Evolutionary conservation across 805 yeast genomes (phyloP).

Genomic region (Kazachstania psychrophila): DNA sequence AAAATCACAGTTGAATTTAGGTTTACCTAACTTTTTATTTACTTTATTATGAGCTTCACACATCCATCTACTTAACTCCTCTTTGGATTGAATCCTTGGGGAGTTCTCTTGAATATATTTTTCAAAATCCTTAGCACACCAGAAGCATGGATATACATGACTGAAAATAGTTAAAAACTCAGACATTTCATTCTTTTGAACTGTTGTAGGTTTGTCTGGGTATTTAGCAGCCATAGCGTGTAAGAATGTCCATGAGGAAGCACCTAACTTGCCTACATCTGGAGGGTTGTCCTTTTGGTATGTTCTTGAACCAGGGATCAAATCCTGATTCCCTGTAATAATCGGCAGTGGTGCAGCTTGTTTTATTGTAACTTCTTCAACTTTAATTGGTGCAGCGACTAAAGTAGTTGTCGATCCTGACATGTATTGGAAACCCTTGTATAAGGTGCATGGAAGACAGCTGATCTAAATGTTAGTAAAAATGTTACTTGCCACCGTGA

Average conservation of each 20-base stretch:
- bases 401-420: not conserved
- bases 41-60: constrained; percentile 95
- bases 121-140: constrained; percentile 82
- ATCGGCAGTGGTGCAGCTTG: not conserved
- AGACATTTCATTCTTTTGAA: constrained; percentile 62
- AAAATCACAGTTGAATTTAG: constrained; percentile 72
- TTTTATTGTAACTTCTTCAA: constrained; percentile 36
- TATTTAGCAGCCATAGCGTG: constrained; percentile 87
- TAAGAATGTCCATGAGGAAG: constrained; percentile 84
- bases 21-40: constrained; percentile 77
- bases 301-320: constrained; percentile 20
- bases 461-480: constrained; percentile 26
- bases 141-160: constrained; percentile 86
- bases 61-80: constrained; percentile 81
- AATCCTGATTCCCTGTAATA: constrained; percentile 38
- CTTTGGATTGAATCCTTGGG: constrained; percentile 58
- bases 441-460: constrained; percentile 80
- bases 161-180: constrained; percentile 65
- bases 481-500: not conserved
- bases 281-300: constrained; percentile 66
- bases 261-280: constrained; percentile 73
- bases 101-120: constrained; percentile 45
- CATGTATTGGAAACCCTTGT: constrained; percentile 57
- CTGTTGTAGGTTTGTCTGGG: constrained; percentile 56
- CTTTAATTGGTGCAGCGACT: not conserved